A percentile compares a stretch with the other conserved stretches of the same genome.
These are phyloP conservation scores for Gentiana dahurica DNA, from an alignment of 257 asterid species.

Conservation along the genomic window DNA sequence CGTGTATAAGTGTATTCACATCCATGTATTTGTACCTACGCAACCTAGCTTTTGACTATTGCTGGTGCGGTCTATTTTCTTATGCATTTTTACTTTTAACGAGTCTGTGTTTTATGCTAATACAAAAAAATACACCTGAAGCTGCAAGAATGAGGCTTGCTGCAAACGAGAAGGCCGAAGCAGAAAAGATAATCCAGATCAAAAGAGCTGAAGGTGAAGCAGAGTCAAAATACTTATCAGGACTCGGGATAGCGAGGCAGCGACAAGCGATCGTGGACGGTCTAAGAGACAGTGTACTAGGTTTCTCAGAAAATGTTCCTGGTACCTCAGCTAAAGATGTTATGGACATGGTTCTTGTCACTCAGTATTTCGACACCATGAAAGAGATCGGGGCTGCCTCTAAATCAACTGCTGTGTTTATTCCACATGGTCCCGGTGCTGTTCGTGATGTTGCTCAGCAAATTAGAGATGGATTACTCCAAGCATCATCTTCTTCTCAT, in stretches of 20 bases:
- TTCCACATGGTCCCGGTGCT: conserved; percentile 53
- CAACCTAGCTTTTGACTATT: no score
- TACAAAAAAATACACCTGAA: neutral
- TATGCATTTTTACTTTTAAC: no score
- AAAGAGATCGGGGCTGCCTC: conserved; percentile 49
- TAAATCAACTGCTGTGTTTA: conserved; percentile 45
- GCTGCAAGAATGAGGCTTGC: conserved; percentile 48
- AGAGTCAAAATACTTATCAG: conserved; percentile 41
- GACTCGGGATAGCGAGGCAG: conserved; percentile 52
- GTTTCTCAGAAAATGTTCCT: conserved; percentile 42
- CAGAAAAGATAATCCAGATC: conserved; percentile 46
- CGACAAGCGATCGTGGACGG: conserved; percentile 56
- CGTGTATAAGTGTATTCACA: no score
- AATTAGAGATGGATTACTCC: conserved; percentile 44
- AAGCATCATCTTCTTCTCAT: conserved; percentile 13
- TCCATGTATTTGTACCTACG: no score
- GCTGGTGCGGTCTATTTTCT: no score
- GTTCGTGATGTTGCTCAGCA: conserved; percentile 42
- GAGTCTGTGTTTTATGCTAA: no score
- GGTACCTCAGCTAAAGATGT: conserved; percentile 52
- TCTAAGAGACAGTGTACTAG: conserved; percentile 42
- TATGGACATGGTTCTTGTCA: conserved; percentile 49
- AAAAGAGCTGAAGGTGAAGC: conserved; percentile 59
- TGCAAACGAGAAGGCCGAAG: conserved; percentile 46
- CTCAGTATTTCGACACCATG: conserved; percentile 52